Conservation (phyloP, 2,329 filamentous ascomycete species). For the Chaetomium olivaceum region DNA sequence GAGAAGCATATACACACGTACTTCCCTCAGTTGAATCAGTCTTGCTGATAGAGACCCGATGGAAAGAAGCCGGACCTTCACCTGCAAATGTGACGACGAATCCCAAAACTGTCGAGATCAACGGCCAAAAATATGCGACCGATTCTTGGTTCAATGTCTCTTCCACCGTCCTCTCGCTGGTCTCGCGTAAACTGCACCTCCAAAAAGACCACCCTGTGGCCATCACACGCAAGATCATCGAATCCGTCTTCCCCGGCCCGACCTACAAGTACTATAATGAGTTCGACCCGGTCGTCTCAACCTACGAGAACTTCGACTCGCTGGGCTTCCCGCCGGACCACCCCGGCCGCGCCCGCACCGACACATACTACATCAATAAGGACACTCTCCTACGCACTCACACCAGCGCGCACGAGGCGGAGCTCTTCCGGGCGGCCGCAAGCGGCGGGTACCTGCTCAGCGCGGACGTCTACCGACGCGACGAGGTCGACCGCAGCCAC, state of each 20-base stretch:
- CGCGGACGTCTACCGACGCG: slow-evolving; percentile 91
- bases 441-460: slow-evolving; percentile 84
- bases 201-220: slow-evolving; percentile 84
- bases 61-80: slow-evolving; percentile 19
- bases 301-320: slow-evolving; percentile 93
- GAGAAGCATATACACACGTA: neutral
- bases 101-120: slow-evolving; percentile 52
- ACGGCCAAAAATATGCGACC: slow-evolving; percentile 62
- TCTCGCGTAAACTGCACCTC: slow-evolving; percentile 82
- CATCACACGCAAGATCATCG: slow-evolving; percentile 89
- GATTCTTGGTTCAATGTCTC: slow-evolving; percentile 88
- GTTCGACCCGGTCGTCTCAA: slow-evolving; percentile 80
- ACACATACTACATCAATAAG: slow-evolving; percentile 94
- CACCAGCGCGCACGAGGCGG: slow-evolving; percentile 88
- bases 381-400: slow-evolving; percentile 85
- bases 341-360: slow-evolving; percentile 79
- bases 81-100: slow-evolving; percentile 20
- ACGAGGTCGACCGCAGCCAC: slow-evolving; percentile 92
- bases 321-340: slow-evolving; percentile 87
- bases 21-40: neutral
- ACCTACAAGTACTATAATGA: slow-evolving; percentile 76
- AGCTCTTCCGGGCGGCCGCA: slow-evolving; percentile 71
- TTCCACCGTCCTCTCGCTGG: slow-evolving; percentile 69
- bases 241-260: slow-evolving; percentile 77
- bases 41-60: slow-evolving; percentile 15